Base-by-base conservation (phyloP, 2,329 filamentous ascomycete species). In the Chaetoscypha palmicola region DNA sequence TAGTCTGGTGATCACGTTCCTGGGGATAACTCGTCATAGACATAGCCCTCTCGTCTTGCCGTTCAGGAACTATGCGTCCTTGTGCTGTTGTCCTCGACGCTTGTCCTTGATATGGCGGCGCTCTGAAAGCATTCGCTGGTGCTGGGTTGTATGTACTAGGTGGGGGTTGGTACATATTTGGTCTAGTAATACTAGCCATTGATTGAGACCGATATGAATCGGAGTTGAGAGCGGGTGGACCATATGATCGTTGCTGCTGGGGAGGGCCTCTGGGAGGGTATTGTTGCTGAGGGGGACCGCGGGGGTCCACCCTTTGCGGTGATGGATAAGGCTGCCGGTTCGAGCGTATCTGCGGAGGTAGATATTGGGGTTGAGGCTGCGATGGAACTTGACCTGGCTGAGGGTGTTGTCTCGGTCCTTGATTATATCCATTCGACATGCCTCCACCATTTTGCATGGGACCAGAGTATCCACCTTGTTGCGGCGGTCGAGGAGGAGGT, bases 191-290 rank as follows among this genome's bases (percentile, higher is more conserved):
- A 50, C 81, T 81, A 28, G 88, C 91, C 61, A 98, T 80, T 24
- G 91, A 97, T 58, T 95, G 88, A n/a, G 92, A 94, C 47, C 92
- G 80, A 67, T 89, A 94, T 4, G 83, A 73, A 64, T 97, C 91
- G 26, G 79, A 81, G 62, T 92, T 92, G 66, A 94, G 66, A 34
- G 88, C 86, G 22, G 8, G 80, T 73, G 16, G 76, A 41, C 46
- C 47, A 33, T 79, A 76, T 58, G 85, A 79, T 53, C 76, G 77
- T 41, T 79, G 73, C 56, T 83, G 64, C 12, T 65, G 71, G n/a
- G 20, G 45, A 14, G 32, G 45, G 14, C 20, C 31, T 36, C 69
- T 66, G 21, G 72, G 69, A 52, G 58, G 51, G 52, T 62, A 66
- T 60, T 68, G 70, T 31, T 69, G 67, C 24, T 54, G 56, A 19